Evolutionary conservation across 2,329 filamentous ascomycete species (phyloP).

Genomic region (Calonectria hawksworthii): DNA sequence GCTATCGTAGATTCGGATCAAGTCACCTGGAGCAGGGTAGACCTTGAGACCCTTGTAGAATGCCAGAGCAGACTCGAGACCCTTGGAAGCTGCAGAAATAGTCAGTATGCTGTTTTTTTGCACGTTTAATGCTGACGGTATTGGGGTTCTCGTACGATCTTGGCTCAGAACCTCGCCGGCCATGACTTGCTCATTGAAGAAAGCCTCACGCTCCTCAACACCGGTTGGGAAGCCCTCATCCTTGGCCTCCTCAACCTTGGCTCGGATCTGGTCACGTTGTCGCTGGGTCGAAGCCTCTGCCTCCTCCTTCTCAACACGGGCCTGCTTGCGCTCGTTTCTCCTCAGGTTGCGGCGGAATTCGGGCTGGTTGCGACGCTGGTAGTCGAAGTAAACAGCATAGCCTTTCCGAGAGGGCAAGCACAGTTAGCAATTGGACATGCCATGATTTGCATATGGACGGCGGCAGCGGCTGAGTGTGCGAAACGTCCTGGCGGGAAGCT

Average conservation of each 20-base stretch:
- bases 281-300: constrained; percentile 74
- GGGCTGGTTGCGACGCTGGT: constrained; percentile 73
- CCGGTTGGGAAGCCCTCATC: constrained; percentile 92
- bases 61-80: constrained; percentile 88
- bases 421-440: constrained; percentile 32
- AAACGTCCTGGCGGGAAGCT: constrained; percentile 28
- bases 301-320: constrained; percentile 79
- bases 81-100: constrained; percentile 68
- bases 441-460: not conserved
- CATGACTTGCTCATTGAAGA: constrained; percentile 97
- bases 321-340: constrained; percentile 81
- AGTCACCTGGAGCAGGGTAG: constrained; percentile 91
- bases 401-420: constrained; percentile 55
- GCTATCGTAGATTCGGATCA: constrained; percentile 98
- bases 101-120: constrained; percentile 30
- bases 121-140: not conserved
- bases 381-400: constrained; percentile 79
- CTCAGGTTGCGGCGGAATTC: constrained; percentile 78
- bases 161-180: constrained; percentile 86
- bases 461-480: not conserved
- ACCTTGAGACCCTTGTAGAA: constrained; percentile 99
- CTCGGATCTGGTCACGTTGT: constrained; percentile 82
- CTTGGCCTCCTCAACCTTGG: constrained; percentile 83
- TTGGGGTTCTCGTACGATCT: constrained; percentile 74
- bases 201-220: constrained; percentile 93